Conservation (phyloP, 176 grass and related monocot genomes). For the Otatea glauca region DNA sequence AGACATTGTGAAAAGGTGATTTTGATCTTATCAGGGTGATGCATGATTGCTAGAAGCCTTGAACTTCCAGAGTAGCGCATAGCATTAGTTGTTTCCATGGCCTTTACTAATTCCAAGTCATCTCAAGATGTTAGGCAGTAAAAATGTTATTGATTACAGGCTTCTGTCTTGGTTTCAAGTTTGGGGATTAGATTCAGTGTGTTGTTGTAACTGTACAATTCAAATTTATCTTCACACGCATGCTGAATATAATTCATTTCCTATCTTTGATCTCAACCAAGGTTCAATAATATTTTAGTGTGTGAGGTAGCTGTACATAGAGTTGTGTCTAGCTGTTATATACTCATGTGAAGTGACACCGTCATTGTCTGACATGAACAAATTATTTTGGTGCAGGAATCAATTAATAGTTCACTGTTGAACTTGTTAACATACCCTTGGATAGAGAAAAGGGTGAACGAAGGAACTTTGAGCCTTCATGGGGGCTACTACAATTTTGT, state of each 20-base stretch:
- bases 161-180: conserved; percentile 22
- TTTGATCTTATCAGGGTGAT: conserved; percentile 19
- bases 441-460: conserved; percentile 87
- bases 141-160: neutral
- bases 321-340: neutral
- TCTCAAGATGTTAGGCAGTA: neutral
- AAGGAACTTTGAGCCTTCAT: conserved; percentile 75
- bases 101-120: conserved; percentile 7
- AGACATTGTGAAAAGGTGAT: conserved; percentile 92
- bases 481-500: conserved; percentile 91
- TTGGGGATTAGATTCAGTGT: conserved; percentile 14
- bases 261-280: neutral
- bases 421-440: conserved; percentile 97
- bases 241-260: conserved; percentile 2
- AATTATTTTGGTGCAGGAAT: conserved; percentile 64
- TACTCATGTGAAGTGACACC: conserved; percentile 9
- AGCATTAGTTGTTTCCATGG: neutral
- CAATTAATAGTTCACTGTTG: conserved; percentile 84
- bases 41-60: neutral
- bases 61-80: conserved; percentile 1
- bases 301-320: neutral
- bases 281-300: neutral
- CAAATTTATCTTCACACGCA: neutral
- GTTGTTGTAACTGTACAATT: conserved; percentile 3
- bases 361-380: conserved; percentile 8